Conservation (phyloP, 768 basidiomycete genomes). For the Mycena chlorophos region DNA sequence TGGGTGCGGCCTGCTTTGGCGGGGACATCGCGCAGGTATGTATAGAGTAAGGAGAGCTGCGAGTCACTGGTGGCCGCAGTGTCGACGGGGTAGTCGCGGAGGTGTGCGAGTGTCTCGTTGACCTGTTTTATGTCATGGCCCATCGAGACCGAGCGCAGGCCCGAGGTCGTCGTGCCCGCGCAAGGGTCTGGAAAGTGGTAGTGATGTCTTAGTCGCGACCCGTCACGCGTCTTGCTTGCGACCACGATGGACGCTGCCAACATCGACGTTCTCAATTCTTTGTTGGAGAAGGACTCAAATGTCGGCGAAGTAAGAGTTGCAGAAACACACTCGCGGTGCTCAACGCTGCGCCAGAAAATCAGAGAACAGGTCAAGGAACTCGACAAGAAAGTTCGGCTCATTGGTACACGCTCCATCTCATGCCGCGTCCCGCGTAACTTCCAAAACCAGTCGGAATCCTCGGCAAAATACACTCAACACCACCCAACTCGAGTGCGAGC, state of each 20-base stretch:
- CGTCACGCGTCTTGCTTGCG: not conserved
- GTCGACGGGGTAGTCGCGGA: conserved; percentile 22
- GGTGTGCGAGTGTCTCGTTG: conserved; percentile 13
- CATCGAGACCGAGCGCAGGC: not conserved
- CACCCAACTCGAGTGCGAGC: conserved; percentile 52
- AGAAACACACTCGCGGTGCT: conserved; percentile 3
- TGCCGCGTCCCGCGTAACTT: not conserved
- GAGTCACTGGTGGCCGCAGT: conserved; percentile 39
- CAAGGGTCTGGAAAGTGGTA: not conserved
- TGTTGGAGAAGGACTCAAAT: conserved; percentile 64
- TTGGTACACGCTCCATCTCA: conserved; percentile 30
- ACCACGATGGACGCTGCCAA: conserved; percentile 55
- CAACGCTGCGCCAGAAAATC: conserved; percentile 60
- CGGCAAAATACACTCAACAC: conserved; percentile 80
- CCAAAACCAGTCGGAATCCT: conserved; percentile 58
- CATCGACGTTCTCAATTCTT: conserved; percentile 54
- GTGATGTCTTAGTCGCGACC: no score
- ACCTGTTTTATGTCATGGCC: not conserved
- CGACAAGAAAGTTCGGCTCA: conserved; percentile 71
- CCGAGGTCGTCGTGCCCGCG: not conserved
- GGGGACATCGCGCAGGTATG: conserved; percentile 52
- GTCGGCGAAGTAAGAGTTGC: conserved; percentile 63
- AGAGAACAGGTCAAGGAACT: conserved; percentile 72
- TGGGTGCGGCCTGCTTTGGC: conserved; percentile 50
- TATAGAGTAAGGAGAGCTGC: conserved; percentile 55